A percentile compares a stretch with the other conserved stretches of the same genome.
Conservation (phyloP, 23 red algal genomes). For the Pyropia haitanensis region DNA sequence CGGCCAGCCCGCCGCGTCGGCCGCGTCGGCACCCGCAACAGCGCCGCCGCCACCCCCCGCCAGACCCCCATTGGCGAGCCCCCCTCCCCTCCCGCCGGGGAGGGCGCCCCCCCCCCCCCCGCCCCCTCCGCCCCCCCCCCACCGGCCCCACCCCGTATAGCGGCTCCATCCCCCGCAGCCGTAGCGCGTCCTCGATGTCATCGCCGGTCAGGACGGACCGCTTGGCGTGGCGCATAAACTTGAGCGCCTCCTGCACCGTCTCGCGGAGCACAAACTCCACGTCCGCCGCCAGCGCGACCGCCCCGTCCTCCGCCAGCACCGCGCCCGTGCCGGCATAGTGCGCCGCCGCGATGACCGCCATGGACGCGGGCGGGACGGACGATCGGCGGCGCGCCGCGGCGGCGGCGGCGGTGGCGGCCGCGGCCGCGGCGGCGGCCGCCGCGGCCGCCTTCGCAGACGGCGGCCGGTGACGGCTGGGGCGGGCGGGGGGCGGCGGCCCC, state of each 20-base stretch:
- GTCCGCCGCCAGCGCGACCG: constrained; percentile 50
- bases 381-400: no score
- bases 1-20: neutral
- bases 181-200: constrained; percentile 75
- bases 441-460: no score
- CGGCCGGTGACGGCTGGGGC: no score
- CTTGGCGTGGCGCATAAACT: constrained; percentile 98
- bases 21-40: neutral
- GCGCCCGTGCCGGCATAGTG: no score
- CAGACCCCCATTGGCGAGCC: neutral
- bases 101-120: neutral
- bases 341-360: no score
- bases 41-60: neutral
- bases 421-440: no score
- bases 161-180: constrained; percentile 65
- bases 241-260: constrained; percentile 80
- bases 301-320: constrained; percentile 36
- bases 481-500: no score
- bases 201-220: constrained; percentile 32
- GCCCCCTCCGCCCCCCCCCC: neutral
- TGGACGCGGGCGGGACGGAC: no score
- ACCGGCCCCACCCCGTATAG: constrained; percentile 42
- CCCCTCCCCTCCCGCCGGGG: neutral
- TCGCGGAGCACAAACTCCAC: constrained; percentile 88
- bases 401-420: no score